Percentiles rank a stretch among this genome's conserved stretches.
phyloP scores from a whole-genome alignment of 2,329 filamentous ascomycete genomes.

The Diaporthe vexans region DNA sequence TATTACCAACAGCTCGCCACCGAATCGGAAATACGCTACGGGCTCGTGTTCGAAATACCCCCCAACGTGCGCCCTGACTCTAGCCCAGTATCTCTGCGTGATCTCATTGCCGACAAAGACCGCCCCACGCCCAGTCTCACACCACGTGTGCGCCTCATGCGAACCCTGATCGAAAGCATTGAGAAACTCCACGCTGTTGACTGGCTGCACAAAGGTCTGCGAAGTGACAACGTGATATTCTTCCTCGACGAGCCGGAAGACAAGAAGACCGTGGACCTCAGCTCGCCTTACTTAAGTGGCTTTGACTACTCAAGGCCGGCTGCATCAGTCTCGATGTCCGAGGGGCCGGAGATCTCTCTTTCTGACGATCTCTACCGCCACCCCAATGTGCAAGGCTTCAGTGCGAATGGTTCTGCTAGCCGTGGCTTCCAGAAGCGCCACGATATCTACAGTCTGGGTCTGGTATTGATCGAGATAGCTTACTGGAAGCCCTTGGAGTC shows the following conservation, averaged over 20 bases:
- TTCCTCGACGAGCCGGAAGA: background rate
- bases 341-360: background rate
- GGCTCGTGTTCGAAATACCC: background rate
- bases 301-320: conserved; percentile 12
- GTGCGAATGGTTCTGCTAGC: background rate
- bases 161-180: background rate
- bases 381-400: conserved; percentile 7
- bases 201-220: conserved; percentile 6
- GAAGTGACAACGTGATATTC: background rate
- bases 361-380: background rate
- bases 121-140: background rate
- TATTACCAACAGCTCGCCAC: background rate
- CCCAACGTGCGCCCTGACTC: background rate
- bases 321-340: background rate
- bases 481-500: conserved; percentile 4
- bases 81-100: background rate
- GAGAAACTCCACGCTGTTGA: conserved; percentile 14
- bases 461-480: background rate
- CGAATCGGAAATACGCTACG: background rate
- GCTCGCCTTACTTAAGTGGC: background rate
- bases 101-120: background rate
- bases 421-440: background rate
- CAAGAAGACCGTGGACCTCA: background rate
- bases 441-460: background rate
- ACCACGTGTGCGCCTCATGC: background rate